These are phyloP conservation scores for Scheffersomyces parashehatae DNA, from an alignment of 1,139 yeast genomes.

Conservation along the genomic window DNA sequence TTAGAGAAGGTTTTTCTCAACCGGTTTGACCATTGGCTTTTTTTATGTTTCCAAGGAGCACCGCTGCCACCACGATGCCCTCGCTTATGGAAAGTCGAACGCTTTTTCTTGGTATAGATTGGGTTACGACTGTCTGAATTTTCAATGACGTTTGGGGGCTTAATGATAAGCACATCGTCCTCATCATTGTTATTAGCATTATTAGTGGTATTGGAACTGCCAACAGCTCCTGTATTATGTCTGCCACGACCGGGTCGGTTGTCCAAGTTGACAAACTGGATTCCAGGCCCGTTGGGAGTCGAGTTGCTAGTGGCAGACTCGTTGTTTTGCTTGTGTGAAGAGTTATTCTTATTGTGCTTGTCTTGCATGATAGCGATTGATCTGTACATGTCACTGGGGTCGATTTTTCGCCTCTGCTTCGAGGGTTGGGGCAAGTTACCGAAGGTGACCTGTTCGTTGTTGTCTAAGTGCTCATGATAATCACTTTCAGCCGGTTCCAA, in stretches of 20 bases:
- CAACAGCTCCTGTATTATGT: not conserved
- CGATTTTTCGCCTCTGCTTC: slow-evolving; percentile 46
- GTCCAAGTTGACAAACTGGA: no score
- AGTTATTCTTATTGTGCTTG: slow-evolving; percentile 25
- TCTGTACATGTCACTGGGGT: slow-evolving; percentile 81
- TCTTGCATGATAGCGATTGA: slow-evolving; percentile 78
- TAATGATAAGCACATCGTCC: slow-evolving; percentile 81
- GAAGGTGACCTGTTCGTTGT: slow-evolving; percentile 34
- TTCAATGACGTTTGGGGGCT: slow-evolving; percentile 76
- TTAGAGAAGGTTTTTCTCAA: slow-evolving; percentile 23
- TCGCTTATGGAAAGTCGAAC: slow-evolving; percentile 9
- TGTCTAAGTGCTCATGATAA: slow-evolving; percentile 1
- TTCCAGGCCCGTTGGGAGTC: no score
- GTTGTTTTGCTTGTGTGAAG: slow-evolving; percentile 11
- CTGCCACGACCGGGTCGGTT: not conserved
- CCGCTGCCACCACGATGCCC: slow-evolving; percentile 6
- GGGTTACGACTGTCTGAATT: slow-evolving; percentile 31
- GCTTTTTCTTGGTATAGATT: slow-evolving; percentile 31
- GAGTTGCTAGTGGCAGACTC: not conserved
- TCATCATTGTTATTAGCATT: slow-evolving; percentile 36
- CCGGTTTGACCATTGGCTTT: slow-evolving; percentile 11
- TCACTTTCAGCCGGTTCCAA: slow-evolving; percentile 2
- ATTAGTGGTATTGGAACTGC: not conserved
- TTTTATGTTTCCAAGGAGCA: slow-evolving; percentile 11
- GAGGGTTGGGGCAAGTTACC: slow-evolving; percentile 43